Conservation (phyloP, 1,284 basidiomycete species). For the Melampsora allii-populina region DNA sequence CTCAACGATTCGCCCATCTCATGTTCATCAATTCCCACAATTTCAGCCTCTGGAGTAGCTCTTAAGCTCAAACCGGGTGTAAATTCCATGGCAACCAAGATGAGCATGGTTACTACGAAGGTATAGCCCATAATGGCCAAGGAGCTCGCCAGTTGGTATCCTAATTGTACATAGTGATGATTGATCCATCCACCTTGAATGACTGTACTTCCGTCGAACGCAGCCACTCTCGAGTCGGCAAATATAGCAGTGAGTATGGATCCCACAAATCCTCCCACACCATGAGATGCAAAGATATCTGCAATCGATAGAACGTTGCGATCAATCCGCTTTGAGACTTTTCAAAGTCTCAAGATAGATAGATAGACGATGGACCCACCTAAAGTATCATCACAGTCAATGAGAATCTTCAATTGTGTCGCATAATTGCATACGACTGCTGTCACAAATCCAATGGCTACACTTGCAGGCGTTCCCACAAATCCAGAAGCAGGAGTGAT, state of each 20-base stretch:
- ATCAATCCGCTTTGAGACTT: slow-evolving; percentile 36
- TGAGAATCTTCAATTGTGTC: slow-evolving; percentile 82
- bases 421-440: slow-evolving; percentile 87
- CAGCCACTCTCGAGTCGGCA: slow-evolving; percentile 77
- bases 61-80: slow-evolving; percentile 81
- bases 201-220: slow-evolving; percentile 69
- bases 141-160: slow-evolving; percentile 80
- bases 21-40: slow-evolving; percentile 86
- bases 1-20: slow-evolving; percentile 76
- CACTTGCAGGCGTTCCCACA: slow-evolving; percentile 78
- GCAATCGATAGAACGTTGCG: slow-evolving; percentile 53
- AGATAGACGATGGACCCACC: slow-evolving; percentile 60
- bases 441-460: slow-evolving; percentile 78
- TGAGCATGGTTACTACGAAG: slow-evolving; percentile 65
- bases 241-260: slow-evolving; percentile 81
- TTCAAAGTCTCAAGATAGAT: background rate
- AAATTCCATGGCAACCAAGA: slow-evolving; percentile 88
- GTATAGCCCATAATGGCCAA: slow-evolving; percentile 70
- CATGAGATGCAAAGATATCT: slow-evolving; percentile 81
- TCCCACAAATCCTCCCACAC: slow-evolving; percentile 80
- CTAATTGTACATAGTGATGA: slow-evolving; percentile 66
- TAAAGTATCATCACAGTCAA: slow-evolving; percentile 71
- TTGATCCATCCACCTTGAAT: slow-evolving; percentile 90
- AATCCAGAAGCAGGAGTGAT: slow-evolving; percentile 90
- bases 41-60: slow-evolving; percentile 75